These are phyloP conservation scores for Zoysia pacifica DNA, from an alignment of 176 grass and related monocot genomes.

Conservation along the genomic window DNA sequence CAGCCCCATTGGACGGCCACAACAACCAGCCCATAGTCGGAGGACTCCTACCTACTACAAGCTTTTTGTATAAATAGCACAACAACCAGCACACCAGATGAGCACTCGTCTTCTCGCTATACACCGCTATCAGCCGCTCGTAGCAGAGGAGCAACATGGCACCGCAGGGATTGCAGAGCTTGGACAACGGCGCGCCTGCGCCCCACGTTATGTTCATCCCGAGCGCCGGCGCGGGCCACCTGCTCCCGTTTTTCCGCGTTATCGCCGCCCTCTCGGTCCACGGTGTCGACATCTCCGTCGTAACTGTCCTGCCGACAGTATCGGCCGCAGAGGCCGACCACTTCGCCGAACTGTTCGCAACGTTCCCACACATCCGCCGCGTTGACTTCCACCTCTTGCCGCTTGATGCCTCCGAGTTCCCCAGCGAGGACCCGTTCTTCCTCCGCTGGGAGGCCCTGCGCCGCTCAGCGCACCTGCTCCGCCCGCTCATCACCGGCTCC, in stretches of 20 bases:
- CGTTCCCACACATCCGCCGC: slow-evolving; percentile 50
- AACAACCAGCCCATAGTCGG: too few species aligned
- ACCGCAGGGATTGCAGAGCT: not conserved
- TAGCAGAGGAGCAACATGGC: slow-evolving; percentile 13
- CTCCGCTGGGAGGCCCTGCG: slow-evolving; percentile 53
- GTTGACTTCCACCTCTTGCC: slow-evolving; percentile 51
- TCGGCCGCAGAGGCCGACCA: slow-evolving; percentile 48
- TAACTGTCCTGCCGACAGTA: slow-evolving; percentile 54
- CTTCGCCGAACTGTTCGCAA: slow-evolving; percentile 36
- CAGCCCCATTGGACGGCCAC: too few species aligned
- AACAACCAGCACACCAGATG: too few species aligned
- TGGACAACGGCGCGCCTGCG: too few species aligned
- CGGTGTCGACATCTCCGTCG: slow-evolving; percentile 55
- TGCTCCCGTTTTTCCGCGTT: slow-evolving; percentile 59
- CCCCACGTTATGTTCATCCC: slow-evolving; percentile 62
- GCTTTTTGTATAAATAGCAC: too few species aligned
- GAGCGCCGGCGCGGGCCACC: slow-evolving; percentile 75
- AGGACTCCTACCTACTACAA: too few species aligned
- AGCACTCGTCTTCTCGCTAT: too few species aligned
- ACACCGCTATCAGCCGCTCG: not conserved
- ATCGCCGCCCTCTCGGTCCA: slow-evolving; percentile 35
- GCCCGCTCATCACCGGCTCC: slow-evolving; percentile 33
- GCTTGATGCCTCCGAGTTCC: slow-evolving; percentile 19
- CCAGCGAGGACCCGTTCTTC: slow-evolving; percentile 53
- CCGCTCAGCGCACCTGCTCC: slow-evolving; percentile 51